Percentiles rank a stretch among this genome's conserved stretches.
Evolutionary conservation across 805 yeast genomes (phyloP).

Genomic region (Barnettozyma populi): DNA sequence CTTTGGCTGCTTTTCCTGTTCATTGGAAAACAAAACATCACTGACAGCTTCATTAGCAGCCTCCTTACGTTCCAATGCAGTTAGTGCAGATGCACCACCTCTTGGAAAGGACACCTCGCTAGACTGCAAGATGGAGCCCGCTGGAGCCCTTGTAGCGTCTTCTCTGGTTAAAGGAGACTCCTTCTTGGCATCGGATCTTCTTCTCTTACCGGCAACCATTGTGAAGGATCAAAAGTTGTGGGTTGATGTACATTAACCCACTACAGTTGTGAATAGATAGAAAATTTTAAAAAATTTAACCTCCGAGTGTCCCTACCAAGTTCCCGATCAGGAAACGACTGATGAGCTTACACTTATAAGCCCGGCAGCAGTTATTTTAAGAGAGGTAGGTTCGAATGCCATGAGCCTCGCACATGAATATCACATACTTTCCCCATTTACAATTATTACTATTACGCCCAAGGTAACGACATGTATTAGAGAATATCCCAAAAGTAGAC

Average conservation of each 20-base stretch:
- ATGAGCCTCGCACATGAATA: background rate
- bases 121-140: conserved; percentile 31
- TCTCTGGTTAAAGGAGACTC: conserved; percentile 36
- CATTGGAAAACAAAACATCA: conserved; percentile 68
- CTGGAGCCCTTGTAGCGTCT: conserved; percentile 35
- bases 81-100: conserved; percentile 85
- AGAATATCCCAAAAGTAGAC: background rate
- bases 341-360: conserved; percentile 15
- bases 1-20: conserved; percentile 7
- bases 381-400: background rate
- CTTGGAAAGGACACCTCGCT: conserved; percentile 68
- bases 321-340: conserved; percentile 15
- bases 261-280: background rate
- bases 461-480: background rate
- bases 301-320: conserved; percentile 17
- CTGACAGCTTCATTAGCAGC: conserved; percentile 88
- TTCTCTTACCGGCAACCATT: conserved; percentile 38
- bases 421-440: background rate
- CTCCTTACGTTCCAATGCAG: conserved; percentile 88
- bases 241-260: background rate
- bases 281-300: conserved; percentile 15
- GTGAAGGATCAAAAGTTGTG: background rate
- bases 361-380: too few species aligned
- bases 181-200: conserved; percentile 38
- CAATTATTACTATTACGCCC: background rate